Evolutionary conservation across 805 yeast genomes (phyloP).

Genomic region (Wickerhamomyces strasburgensis): DNA sequence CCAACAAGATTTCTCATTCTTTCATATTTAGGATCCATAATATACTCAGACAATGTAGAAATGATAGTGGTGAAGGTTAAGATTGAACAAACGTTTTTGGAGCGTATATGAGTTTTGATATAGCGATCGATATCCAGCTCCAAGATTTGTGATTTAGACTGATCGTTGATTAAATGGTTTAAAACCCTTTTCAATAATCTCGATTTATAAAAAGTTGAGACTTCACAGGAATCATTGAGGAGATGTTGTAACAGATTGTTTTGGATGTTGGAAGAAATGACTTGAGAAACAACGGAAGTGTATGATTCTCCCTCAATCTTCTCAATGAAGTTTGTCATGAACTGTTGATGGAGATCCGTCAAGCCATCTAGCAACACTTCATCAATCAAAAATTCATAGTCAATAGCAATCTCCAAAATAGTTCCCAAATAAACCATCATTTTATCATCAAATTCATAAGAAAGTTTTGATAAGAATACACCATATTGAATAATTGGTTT

Average conservation of each 20-base stretch:
- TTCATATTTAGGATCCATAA: slow-evolving; percentile 36
- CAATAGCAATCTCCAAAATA: slow-evolving; percentile 33
- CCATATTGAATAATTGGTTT: slow-evolving; percentile 22
- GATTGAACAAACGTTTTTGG: slow-evolving; percentile 28
- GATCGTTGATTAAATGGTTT: slow-evolving; percentile 22
- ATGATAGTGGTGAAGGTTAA: slow-evolving; percentile 29
- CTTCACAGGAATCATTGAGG: slow-evolving; percentile 1
- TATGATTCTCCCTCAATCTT: slow-evolving; percentile 19
- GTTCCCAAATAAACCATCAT: slow-evolving; percentile 26
- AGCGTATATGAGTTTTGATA: slow-evolving; percentile 29
- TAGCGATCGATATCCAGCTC: slow-evolving; percentile 27
- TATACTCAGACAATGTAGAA: slow-evolving; percentile 31
- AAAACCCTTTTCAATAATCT: slow-evolving; percentile 32
- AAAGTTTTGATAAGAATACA: slow-evolving; percentile 22
- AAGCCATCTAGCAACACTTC: slow-evolving; percentile 1
- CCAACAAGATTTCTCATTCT: slow-evolving; percentile 56
- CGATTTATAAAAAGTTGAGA: slow-evolving; percentile 28
- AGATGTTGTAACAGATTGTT: slow-evolving; percentile 8
- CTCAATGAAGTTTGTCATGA: not conserved
- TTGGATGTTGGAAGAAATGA: slow-evolving; percentile 14
- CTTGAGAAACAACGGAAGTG: slow-evolving; percentile 15
- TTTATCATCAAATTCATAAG: slow-evolving; percentile 12
- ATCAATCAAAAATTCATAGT: slow-evolving; percentile 31
- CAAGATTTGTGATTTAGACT: slow-evolving; percentile 20
- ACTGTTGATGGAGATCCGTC: not conserved